Evolutionary conservation across 345 rosid genomes (phyloP), one percentile per base, ranked within the genome.

Genomic region (Populus alba): DNA sequence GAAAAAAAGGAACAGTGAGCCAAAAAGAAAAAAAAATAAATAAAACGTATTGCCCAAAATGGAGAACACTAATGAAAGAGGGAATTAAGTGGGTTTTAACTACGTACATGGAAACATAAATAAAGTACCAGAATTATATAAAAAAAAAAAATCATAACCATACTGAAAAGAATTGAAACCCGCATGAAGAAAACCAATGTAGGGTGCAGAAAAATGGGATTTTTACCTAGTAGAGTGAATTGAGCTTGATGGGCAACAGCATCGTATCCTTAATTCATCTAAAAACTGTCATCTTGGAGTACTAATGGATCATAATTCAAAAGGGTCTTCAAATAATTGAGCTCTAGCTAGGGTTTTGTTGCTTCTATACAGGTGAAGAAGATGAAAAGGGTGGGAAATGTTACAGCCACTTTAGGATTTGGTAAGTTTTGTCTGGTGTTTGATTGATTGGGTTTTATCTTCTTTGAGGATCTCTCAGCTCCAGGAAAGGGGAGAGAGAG

Each of bases 141-240:
- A n/a, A 23, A 18, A 79, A 38, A 53, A 27, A 7, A 17, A 5
- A 55, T 17, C 65, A 7, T 10, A 18, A 53, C 10, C 23, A 51
- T 51, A 38, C 11, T n/a, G 35, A 45, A 73, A 59, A 16, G 16
- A 27, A 23, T 27, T 16, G 49, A 69, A 63, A 62, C 69, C 80
- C 75, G 31, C 72, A 57, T 29, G 29, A 37, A 76, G 75, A 62
- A 71, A 25, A 79, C 75, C 25, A 82, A 82, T 75, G 84, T 27
- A 73, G 62, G 11, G 68, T 73, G 41, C 11, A 38, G 25, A 29
- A 47, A 38, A 72, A 35, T 10, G 39, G 41, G 78, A 79, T 39
- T 73, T 81, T 78, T 78, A 89, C 94, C 89, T 85, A 89, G 78
- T 84, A 62, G 68, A 85, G 69, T 80, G 80, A 86, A 81, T 84